Conservation (phyloP, 257 asterid species). For the Primulina huaijiensis region DNA sequence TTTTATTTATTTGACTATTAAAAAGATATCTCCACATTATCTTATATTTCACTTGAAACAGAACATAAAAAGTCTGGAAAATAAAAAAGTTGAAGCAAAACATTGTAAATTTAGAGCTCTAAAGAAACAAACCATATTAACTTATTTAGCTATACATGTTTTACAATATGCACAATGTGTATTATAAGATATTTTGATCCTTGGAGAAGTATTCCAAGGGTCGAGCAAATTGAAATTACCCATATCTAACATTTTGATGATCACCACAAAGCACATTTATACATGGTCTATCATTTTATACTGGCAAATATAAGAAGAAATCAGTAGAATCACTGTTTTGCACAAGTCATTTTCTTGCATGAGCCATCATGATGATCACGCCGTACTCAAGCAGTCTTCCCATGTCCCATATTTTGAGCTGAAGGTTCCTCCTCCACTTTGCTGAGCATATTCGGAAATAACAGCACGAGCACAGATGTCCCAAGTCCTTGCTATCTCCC, state of each 20-base stretch:
- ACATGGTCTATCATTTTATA: neutral
- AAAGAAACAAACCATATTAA: neutral
- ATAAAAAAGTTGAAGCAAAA: no score
- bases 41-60: no score
- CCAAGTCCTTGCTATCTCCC: constrained; percentile 80
- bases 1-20: no score
- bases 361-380: constrained; percentile 23
- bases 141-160: neutral
- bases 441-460: constrained; percentile 65
- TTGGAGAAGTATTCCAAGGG: neutral
- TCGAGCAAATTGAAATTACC: neutral
- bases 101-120: neutral
- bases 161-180: neutral
- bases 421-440: constrained; percentile 79
- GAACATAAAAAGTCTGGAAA: no score
- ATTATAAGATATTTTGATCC: neutral
- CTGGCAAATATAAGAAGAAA: neutral
- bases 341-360: neutral
- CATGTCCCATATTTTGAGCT: constrained; percentile 81
- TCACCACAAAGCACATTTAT: neutral
- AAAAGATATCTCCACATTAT: no score
- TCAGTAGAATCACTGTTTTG: neutral
- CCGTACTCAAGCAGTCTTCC: constrained; percentile 70
- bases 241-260: neutral
- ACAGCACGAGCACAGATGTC: constrained; percentile 70